Evolutionary conservation across 1,284 basidiomycete genomes (phyloP), one percentile per base, ranked within the genome.

Genomic region (Pascua guehoae): DNA sequence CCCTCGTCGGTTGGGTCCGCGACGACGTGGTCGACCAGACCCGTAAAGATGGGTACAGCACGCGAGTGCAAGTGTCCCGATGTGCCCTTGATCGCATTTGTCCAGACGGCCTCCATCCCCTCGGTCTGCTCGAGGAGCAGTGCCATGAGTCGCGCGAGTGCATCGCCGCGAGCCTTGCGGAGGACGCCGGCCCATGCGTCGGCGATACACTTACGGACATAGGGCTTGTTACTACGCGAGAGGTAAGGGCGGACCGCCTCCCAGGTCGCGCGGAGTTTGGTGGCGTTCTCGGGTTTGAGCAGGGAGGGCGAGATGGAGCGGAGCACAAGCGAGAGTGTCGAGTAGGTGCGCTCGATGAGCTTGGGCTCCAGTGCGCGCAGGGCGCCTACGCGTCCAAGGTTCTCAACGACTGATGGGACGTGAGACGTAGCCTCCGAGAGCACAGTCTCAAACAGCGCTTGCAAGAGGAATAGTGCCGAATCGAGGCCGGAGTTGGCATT

Each of bases 21-120:
- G 1, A 58, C 45, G 1, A 73, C 53, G 32, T 66, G 61, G 46
- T 73, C 68, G 12, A 76, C 62, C 0, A 91, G 76, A 0, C 83
- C 80, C 1, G 73, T 64, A 37, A 91, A 78, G 47, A 92, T 80
- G 1, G 85, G 83, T 2, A 85, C 66, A 0, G 88, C 83, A 43
- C 85, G 82, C 0, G 89, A 90, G 69, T 93, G 90, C 36, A 94
- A 78, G 4, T 87, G 87, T 72, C 86, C 85, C 7, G 87, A 85
- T 82, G 55, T 86, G 85, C 75, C 76, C 57, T 66, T 54, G 61
- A 66, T 55, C 42, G 57, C 70, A 51, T 71, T 60, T 51, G 67
- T 63, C 69, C 70, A 72, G 14, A 76, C 68, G 42, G 68, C 68
- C 60, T 75, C 75, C 54, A 73, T 63, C 1, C 70, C 71, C 8